phyloP scores from a whole-genome alignment of 176 grass and related monocot species.

The Alopecurus myosuroides region DNA sequence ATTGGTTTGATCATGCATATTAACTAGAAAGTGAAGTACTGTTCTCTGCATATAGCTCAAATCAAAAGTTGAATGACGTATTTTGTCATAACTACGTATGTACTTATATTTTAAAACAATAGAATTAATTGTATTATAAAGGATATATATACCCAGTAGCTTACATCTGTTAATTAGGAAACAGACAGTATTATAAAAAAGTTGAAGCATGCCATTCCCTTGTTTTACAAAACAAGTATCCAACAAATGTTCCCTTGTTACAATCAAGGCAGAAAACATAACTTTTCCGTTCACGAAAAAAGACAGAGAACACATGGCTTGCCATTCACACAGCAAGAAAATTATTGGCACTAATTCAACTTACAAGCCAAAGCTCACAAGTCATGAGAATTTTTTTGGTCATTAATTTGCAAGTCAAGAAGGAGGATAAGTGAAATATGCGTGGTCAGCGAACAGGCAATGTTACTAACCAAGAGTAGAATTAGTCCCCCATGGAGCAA shows the following conservation, averaged over 20 bases:
- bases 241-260: not conserved
- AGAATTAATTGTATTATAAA: not conserved
- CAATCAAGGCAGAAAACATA: not conserved
- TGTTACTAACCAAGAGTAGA: slow-evolving; percentile 8
- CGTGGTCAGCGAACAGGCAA: not conserved
- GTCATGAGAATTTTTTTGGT: not conserved
- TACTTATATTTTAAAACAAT: not conserved
- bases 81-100: not conserved
- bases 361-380: not conserved
- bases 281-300: not conserved
- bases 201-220: no score
- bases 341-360: not conserved
- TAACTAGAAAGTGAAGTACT: not conserved
- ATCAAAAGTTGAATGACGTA: not conserved
- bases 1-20: not conserved
- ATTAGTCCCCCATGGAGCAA: not conserved
- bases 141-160: not conserved
- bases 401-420: not conserved
- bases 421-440: not conserved
- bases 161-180: not conserved
- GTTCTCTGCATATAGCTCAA: not conserved
- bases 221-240: not conserved
- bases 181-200: not conserved
- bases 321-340: not conserved
- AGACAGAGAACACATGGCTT: not conserved